Evolutionary conservation across 192 early-diverging fungal genomes (phyloP).

Genomic region (Coemansia asiatica): DNA sequence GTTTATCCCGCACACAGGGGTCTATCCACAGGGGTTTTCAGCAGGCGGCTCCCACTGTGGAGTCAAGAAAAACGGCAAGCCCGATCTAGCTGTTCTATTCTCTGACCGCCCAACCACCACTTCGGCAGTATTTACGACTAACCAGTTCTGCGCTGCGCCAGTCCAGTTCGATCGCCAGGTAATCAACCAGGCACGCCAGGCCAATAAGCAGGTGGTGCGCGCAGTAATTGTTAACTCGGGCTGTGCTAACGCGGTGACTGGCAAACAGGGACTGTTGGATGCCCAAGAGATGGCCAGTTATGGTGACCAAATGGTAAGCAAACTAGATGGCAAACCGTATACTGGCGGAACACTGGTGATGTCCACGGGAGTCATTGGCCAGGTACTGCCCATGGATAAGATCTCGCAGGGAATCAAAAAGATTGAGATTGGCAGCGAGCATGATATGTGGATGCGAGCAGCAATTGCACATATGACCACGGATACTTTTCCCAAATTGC

Average conservation of each 20-base stretch:
- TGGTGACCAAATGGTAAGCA: constrained; percentile 58
- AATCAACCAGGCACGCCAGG: constrained; percentile 55
- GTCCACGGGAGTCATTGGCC: constrained; percentile 98
- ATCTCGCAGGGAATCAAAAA: constrained; percentile 65
- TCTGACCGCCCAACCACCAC: constrained; percentile 72
- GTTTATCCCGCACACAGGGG: constrained; percentile 71
- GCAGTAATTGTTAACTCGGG: constrained; percentile 82
- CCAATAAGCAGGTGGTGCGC: constrained; percentile 46
- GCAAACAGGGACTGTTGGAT: constrained; percentile 75
- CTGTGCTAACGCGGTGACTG: constrained; percentile 96
- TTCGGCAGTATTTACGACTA: constrained; percentile 90
- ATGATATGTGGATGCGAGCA: constrained; percentile 77
- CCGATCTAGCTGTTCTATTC: constrained; percentile 80
- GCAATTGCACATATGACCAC: constrained; percentile 95
- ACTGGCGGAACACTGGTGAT: constrained; percentile 67
- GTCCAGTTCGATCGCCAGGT: constrained; percentile 72
- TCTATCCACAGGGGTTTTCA: constrained; percentile 82
- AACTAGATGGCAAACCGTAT: constrained; percentile 15
- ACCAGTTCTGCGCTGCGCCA: constrained; percentile 89
- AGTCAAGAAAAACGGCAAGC: constrained; percentile 77
- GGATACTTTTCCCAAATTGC: constrained; percentile 94
- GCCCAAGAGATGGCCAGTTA: constrained; percentile 68
- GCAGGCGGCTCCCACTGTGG: constrained; percentile 74
- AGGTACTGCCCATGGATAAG: constrained; percentile 80
- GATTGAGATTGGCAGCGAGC: constrained; percentile 53